phyloP scores from a whole-genome alignment of 2,329 filamentous ascomycete species.

The Colletotrichum gigasporum region DNA sequence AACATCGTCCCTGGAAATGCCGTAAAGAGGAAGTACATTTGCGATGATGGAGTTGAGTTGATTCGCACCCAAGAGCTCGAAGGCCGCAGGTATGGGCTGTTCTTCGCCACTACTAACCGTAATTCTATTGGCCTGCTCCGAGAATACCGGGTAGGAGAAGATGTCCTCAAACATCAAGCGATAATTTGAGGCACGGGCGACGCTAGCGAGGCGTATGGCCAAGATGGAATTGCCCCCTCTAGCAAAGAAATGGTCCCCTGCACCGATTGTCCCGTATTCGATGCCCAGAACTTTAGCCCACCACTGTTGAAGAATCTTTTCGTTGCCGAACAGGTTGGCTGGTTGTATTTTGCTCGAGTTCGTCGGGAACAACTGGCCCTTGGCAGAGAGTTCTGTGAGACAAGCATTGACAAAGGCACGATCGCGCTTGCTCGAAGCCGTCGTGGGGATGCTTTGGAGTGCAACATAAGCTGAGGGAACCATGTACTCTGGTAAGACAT shows the following conservation, averaged over 20 bases:
- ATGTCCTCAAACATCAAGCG: conserved; percentile 4
- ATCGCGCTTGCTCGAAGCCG: conserved; percentile 34
- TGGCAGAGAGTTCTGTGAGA: not conserved
- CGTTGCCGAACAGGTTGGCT: not conserved
- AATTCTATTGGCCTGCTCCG: conserved; percentile 2
- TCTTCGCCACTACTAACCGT: not conserved
- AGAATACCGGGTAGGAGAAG: not conserved
- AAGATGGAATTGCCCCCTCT: conserved; percentile 20
- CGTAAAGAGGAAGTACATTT: conserved; percentile 3
- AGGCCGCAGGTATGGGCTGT: not conserved
- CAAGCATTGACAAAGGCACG: conserved; percentile 28
- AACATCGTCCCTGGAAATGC: conserved; percentile 14
- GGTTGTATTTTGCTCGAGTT: not conserved
- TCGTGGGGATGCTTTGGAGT: conserved; percentile 35
- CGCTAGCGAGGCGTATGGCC: conserved; percentile 1
- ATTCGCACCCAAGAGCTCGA: not conserved
- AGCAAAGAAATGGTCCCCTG: conserved; percentile 9
- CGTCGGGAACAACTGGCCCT: not conserved
- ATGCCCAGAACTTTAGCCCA: conserved; percentile 3
- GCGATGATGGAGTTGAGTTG: not conserved
- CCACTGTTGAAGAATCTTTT: conserved; percentile 1
- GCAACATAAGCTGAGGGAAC: conserved; percentile 43
- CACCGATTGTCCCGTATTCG: not conserved
- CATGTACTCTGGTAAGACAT: conserved; percentile 49
- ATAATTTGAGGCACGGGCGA: not conserved